Conservation (phyloP, 2,329 filamentous ascomycete genomes). For the Emergomyces orientalis region DNA sequence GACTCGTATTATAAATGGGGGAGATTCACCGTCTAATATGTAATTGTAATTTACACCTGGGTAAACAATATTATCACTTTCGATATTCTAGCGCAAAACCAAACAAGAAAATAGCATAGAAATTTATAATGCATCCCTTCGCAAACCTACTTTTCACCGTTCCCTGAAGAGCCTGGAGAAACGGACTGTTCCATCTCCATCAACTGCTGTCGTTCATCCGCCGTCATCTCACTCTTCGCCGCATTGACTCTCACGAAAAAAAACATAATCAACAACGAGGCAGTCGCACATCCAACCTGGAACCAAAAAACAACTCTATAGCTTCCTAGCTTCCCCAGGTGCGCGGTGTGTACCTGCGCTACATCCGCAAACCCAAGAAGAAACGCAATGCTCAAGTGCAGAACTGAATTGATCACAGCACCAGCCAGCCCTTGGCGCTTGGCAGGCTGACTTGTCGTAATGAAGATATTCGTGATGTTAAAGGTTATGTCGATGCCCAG, state of each 20-base stretch:
- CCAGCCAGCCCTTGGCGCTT: constrained; percentile 62
- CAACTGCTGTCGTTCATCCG: constrained; percentile 43
- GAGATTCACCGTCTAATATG: too few species aligned
- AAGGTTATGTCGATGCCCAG: constrained; percentile 67
- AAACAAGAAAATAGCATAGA: too few species aligned
- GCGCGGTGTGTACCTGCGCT: constrained; percentile 40
- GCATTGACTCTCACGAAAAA: constrained; percentile 47
- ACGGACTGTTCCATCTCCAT: not conserved
- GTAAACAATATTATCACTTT: too few species aligned
- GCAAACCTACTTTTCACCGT: constrained; percentile 12
- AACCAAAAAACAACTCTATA: constrained; percentile 60
- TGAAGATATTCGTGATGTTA: constrained; percentile 67
- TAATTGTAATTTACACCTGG: too few species aligned
- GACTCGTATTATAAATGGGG: too few species aligned
- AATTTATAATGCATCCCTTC: not conserved
- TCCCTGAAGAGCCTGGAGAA: not conserved
- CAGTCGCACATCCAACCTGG: constrained; percentile 46
- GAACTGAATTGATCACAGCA: constrained; percentile 58
- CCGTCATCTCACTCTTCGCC: constrained; percentile 49
- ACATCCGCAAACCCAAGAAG: constrained; percentile 64
- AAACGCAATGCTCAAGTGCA: constrained; percentile 64
- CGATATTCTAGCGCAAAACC: too few species aligned
- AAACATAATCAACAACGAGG: constrained; percentile 45
- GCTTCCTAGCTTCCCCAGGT: constrained; percentile 41
- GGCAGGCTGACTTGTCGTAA: constrained; percentile 60